A percentile compares a stretch with the other conserved stretches of the same genome.
These are phyloP conservation scores for Tylopilus rubrobrunneus DNA, from an alignment of 768 basidiomycete species.

Conservation along the genomic window DNA sequence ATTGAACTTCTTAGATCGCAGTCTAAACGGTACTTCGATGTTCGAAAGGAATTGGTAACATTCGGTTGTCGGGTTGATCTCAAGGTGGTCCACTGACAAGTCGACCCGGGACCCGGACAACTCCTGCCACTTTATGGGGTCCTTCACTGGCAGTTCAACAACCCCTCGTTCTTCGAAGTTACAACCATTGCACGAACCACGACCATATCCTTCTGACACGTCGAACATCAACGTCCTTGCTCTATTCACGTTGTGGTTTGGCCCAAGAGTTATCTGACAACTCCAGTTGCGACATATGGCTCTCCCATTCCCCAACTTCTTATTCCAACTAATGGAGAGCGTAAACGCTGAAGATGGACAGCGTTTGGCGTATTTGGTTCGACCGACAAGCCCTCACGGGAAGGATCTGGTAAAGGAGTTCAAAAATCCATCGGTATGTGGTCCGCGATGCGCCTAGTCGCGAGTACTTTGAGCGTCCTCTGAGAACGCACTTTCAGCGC, in stretches of 20 bases:
- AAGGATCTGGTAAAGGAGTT: conserved; percentile 74
- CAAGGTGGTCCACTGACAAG: neutral
- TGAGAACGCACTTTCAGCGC: conserved; percentile 33
- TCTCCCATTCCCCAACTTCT: conserved; percentile 54
- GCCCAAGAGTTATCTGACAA: neutral
- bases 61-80: too few relatives aligned
- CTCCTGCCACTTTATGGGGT: neutral
- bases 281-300: conserved; percentile 23
- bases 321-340: conserved; percentile 58
- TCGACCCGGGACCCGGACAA: neutral
- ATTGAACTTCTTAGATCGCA: too few relatives aligned
- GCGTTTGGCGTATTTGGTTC: conserved; percentile 68
- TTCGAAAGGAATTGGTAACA: too few relatives aligned
- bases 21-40: too few relatives aligned
- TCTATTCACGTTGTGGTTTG: neutral
- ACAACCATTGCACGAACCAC: neutral
- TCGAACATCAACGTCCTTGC: neutral
- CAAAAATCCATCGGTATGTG: conserved; percentile 49
- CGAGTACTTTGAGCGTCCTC: neutral
- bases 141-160: too few relatives aligned
- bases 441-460: neutral
- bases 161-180: neutral
- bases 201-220: neutral
- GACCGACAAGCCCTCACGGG: conserved; percentile 73
- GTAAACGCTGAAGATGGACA: conserved; percentile 62